Percentiles rank a stretch among this genome's conserved stretches.
phyloP scores from a whole-genome alignment of 2,329 filamentous ascomycete species.

The Xylaria sp. region DNA sequence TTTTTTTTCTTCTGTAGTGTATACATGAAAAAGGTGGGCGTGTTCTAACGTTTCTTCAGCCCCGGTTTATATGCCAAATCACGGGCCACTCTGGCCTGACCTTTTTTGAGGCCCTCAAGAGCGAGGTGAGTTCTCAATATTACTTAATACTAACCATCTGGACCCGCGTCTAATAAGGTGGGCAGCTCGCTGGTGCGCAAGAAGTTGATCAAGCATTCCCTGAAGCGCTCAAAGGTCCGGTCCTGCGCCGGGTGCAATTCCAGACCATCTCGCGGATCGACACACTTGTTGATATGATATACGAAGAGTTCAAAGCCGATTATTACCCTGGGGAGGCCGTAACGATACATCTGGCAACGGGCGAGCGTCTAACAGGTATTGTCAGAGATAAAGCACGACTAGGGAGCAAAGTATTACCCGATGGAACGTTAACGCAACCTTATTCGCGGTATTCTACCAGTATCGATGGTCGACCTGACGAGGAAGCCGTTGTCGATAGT shows the following conservation, averaged over 20 bases:
- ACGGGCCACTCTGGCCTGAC: constrained; percentile 89
- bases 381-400: constrained; percentile 88
- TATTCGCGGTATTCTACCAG: constrained; percentile 83
- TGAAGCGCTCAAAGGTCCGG: constrained; percentile 86
- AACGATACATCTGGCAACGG: constrained; percentile 71
- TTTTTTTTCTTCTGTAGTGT: too few relatives aligned
- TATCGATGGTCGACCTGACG: constrained; percentile 68
- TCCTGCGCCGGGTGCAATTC: constrained; percentile 90
- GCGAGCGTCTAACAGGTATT: constrained; percentile 72
- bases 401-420: constrained; percentile 63
- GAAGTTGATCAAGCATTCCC: constrained; percentile 93
- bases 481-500: constrained; percentile 81
- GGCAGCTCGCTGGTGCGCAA: constrained; percentile 75
- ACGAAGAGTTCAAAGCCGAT: constrained; percentile 82
- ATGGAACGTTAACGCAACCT: constrained; percentile 73
- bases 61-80: constrained; percentile 92
- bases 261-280: constrained; percentile 89
- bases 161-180: constrained; percentile 31
- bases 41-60: constrained; percentile 53
- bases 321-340: constrained; percentile 91
- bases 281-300: constrained; percentile 72
- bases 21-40: neutral
- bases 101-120: constrained; percentile 91
- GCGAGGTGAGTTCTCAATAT: constrained; percentile 71
- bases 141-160: neutral